phyloP scores from a whole-genome alignment of 2,329 filamentous ascomycete genomes.

The Diplodia mutila region DNA sequence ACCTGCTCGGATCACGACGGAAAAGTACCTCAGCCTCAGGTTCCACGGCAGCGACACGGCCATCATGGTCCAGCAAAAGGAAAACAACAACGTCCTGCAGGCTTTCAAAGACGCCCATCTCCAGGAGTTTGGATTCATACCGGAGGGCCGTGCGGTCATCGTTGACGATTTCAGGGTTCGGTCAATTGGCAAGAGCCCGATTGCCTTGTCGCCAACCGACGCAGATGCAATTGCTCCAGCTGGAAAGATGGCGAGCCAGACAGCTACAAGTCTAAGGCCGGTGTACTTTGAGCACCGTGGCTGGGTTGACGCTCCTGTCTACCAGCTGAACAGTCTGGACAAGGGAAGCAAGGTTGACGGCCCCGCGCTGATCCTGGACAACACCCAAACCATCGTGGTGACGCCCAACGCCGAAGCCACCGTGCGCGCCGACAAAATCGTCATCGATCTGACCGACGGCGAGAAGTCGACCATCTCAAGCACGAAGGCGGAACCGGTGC shows the following conservation, averaged over 20 bases:
- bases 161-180: conserved; percentile 33
- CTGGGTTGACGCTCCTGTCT: conserved; percentile 70
- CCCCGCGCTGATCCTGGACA: conserved; percentile 84
- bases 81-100: conserved; percentile 37
- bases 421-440: no score
- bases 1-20: conserved; percentile 29
- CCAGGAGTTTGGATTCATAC: conserved; percentile 50
- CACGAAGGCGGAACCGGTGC: conserved; percentile 69
- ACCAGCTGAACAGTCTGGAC: conserved; percentile 74
- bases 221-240: background rate
- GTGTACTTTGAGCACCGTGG: background rate
- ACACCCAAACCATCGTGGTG: conserved; percentile 89
- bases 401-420: conserved; percentile 64
- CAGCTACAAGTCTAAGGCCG: no score
- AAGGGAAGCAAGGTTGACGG: conserved; percentile 75
- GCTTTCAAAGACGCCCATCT: conserved; percentile 44
- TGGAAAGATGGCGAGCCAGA: background rate
- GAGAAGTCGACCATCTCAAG: no score
- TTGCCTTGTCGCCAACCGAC: conserved; percentile 25
- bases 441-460: no score
- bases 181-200: conserved; percentile 33
- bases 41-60: conserved; percentile 51
- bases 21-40: conserved; percentile 49
- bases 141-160: conserved; percentile 44
- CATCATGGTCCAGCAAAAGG: conserved; percentile 46